Evolutionary conservation across 23 red algal genomes (phyloP), one percentile per base, ranked within the genome.

Genomic region (Gracilariopsis chorda): DNA sequence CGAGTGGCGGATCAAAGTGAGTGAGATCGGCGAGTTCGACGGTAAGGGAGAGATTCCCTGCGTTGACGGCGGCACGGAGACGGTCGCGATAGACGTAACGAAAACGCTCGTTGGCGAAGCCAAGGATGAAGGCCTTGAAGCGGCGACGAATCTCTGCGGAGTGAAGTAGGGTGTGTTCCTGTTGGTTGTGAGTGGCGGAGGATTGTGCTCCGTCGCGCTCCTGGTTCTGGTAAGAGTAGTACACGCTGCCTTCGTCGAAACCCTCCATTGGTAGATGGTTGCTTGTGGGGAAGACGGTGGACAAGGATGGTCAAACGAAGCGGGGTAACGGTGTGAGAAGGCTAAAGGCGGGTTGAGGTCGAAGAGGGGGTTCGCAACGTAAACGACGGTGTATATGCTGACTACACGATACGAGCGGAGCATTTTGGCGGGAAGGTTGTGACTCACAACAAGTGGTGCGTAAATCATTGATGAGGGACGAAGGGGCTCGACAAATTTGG

Each of bases 91-190:
- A 99, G 24, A 76, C 51, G 69, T 94, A 99, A 43, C 72, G 76
- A 33, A 48, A 68, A 20, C 91, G 65, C 33, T 70, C 93, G 59
- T 84, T 78, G 41, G 70, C 62, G 86, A 96, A 99, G 48, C 92
- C 92, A 39, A 99, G 86, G n/a, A 99, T 34, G 48, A 99, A 99
- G 78, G 93, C 91, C 61, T 85, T 73, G 77, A 99, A 95, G 30
- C 95, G 95, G 51, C 94, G 94, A 23, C 87, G 86, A 28, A 86
- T 78, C 60, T 86, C 91, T 19, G 63, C 91, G 53, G 70, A 51
- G 41, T 78, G 52, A 4, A 85, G 67, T 29, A 45, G 33, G 25
- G 29, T 32, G 12, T 73, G 39, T 36, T 42, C 67, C n/a, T 23
- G 39, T 20, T 33, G 28, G 52, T 44, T 84, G 59, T 48, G 28